phyloP scores from a whole-genome alignment of 139 green algal genomes.

The Marvania coccoides region DNA sequence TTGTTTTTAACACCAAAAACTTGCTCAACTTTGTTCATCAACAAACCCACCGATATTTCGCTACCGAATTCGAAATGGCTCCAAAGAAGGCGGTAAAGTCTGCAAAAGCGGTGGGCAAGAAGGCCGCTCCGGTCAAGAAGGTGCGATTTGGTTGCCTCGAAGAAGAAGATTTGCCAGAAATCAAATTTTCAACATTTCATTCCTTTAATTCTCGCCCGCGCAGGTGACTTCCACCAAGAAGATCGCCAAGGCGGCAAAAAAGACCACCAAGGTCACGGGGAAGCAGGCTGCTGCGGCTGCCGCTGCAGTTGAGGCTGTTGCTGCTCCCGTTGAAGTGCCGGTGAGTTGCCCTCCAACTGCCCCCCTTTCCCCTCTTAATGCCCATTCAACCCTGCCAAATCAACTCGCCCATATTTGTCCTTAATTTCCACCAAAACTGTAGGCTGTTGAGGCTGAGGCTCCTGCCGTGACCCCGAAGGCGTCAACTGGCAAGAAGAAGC shows the following conservation, averaged over 20 bases:
- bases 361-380: not conserved
- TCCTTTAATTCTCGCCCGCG: too few relatives aligned
- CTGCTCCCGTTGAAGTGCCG: not conserved
- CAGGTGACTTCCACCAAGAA: constrained; percentile 16
- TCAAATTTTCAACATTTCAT: too few relatives aligned
- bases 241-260: constrained; percentile 5
- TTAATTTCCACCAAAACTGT: too few relatives aligned
- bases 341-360: not conserved
- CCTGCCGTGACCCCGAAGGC: too few relatives aligned
- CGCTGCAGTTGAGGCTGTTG: not conserved
- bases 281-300: not conserved
- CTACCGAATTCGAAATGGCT: too few relatives aligned
- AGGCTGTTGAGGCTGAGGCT: too few relatives aligned
- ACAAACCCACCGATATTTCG: too few relatives aligned
- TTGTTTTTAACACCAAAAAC: too few relatives aligned
- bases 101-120: not conserved
- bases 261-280: not conserved
- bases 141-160: not conserved
- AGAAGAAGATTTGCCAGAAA: not conserved
- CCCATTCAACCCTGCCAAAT: too few relatives aligned
- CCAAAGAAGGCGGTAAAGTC: not conserved
- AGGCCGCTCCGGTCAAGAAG: not conserved
- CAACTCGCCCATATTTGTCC: too few relatives aligned
- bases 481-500: too few relatives aligned
- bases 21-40: too few relatives aligned